Base-by-base conservation (phyloP, 148 eudicot species). In the Silene uniflora region DNA sequence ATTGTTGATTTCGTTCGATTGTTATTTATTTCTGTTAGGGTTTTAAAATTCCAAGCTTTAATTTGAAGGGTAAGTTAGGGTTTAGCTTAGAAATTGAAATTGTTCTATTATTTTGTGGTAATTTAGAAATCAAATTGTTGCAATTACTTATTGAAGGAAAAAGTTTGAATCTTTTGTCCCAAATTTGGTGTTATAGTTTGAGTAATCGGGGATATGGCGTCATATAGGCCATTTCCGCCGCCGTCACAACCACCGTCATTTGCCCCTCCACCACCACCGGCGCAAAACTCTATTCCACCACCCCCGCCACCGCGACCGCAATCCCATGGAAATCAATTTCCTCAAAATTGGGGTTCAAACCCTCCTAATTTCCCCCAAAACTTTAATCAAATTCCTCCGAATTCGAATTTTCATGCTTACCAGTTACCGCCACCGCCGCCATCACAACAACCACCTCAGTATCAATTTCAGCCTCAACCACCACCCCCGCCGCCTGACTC, bases 151-250 rank as follows among this genome's bases (percentile, higher is more conserved):
- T 52, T 52, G 56, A 12, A 52, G 17, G 56, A 62, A 14, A 22
- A 68, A 60, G 56, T 27, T 3, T n/a, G 0, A 14, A 25, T 67
- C 7, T 23, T 62, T 62, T 2, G 14, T 25, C 25, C 12, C 23
- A 9, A 24, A 23, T 23, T 62, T 8, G 67, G 63, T 66, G 18
- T 66, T 66, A n/a, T 66, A 69, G 56, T 69, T 71, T 25, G 67
- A 39, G 72, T 10, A 61, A 8, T 73, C 63, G 69, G 78, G 76
- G 19, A 13, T 62, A 92, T 92, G 96, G 95, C 91, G 19, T 90
- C 98, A 1, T 92, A 92, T 75, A 78, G 98, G 89, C 98, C 96
- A 65, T 90, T 89, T 75, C 93, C 91, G 69, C 89, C 94, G 2
- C 75, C 83, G 2, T 32, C 79, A 11, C 79, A 76, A 23, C 93